Evolutionary conservation across 225 moss, liverwort and hornwort species (phyloP).

Genomic region (Climacium dendroides): DNA sequence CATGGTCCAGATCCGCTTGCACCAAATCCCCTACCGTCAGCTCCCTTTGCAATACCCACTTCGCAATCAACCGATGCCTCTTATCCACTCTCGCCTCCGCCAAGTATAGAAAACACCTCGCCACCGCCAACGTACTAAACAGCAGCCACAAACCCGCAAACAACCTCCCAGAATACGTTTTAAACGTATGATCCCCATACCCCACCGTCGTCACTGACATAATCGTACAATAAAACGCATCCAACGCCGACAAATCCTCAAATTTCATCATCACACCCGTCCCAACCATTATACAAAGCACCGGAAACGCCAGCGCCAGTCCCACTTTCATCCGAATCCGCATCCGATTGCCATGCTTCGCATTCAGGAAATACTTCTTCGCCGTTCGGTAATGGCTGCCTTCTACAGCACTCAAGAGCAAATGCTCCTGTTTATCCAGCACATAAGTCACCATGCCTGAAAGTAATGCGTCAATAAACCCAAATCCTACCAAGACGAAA

Average conservation of each 20-base stretch:
- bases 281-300: constrained; percentile 35
- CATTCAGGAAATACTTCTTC: constrained; percentile 60
- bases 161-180: constrained; percentile 55
- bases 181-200: constrained; percentile 76
- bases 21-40: constrained; percentile 56
- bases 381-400: constrained; percentile 66
- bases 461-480: constrained; percentile 70
- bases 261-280: constrained; percentile 52
- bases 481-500: constrained; percentile 73
- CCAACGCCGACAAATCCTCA: constrained; percentile 47
- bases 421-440: constrained; percentile 73
- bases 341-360: constrained; percentile 76
- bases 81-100: constrained; percentile 84
- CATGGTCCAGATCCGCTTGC: constrained; percentile 74
- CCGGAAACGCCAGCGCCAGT: constrained; percentile 49
- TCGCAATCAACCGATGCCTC: constrained; percentile 68
- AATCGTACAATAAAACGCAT: constrained; percentile 69
- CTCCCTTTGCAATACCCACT: constrained; percentile 53
- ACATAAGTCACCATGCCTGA: constrained; percentile 84
- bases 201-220: constrained; percentile 95
- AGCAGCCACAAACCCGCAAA: constrained; percentile 86
- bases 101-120: constrained; percentile 74
- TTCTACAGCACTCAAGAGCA: constrained; percentile 54
- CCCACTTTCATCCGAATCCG: constrained; percentile 80
- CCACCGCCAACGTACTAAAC: constrained; percentile 81